Base-by-base conservation (phyloP, 2,329 filamentous ascomycete genomes). In the Fusarium sp. region DNA sequence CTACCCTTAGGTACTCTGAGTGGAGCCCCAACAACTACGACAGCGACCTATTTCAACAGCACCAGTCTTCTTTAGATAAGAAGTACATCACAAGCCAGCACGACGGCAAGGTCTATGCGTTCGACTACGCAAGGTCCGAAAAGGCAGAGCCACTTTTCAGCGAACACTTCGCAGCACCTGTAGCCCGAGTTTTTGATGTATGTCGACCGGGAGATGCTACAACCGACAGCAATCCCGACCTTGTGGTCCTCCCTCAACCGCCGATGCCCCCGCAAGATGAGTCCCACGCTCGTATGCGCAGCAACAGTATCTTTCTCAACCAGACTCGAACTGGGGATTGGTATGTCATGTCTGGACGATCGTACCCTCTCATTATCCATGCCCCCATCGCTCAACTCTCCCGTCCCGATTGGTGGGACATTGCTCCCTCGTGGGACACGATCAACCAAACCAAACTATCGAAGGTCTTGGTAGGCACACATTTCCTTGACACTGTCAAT, bases 1-100 rank as follows among this genome's bases (percentile, higher is more conserved):
- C 94, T 77, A 97, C 94, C 0, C 89, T 99, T 74, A 95, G 91
- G 73, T 99, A 97, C 79, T 93, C 94, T 15, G 96, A 99, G 80
- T 99, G 96, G 96, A 91, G 91, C 1, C 93, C 95, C 18, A 99
- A 99, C 81, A 97, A 92, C 65, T 93, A 91, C 68, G 95, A 99
- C 81, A 89, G 89, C 71, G 96, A 99, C 79, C 89, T 99, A 11
- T 91, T 94, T 76, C 89, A 89, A 54, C 94, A 98, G 78, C 96
- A 98, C 78, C 88, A 88, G 18, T 83, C 86, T 15, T 94, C 94
- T 1, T 91, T 95, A 79, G 95, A 98, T 80, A 91, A 93, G 74
- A 93, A 92, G 68, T 98, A 98, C 81, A 92, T 98, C 55, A 95
- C 95, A 73, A 94, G 92, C 73, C 91, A 91, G 75, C 93, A 94